These are phyloP conservation scores for Phytophthora fragariaefolia DNA, from an alignment of 352 stramenopile genomes.

Conservation along the genomic window DNA sequence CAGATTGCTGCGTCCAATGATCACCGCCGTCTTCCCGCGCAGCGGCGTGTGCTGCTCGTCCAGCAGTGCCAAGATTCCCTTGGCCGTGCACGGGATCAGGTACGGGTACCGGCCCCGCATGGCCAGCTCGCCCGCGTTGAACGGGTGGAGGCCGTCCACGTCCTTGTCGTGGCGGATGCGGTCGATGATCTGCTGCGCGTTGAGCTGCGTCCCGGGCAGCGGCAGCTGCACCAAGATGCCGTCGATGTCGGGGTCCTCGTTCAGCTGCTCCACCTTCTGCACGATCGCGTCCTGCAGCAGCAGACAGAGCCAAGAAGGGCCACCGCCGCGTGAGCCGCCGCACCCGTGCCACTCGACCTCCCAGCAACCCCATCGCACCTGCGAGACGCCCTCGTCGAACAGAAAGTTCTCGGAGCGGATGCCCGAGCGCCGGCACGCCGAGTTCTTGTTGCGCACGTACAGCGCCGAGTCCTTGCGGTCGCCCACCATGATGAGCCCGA, in stretches of 20 bases:
- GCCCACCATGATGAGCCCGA: slow-evolving; percentile 99
- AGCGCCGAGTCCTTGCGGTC: slow-evolving; percentile 95
- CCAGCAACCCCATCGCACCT: slow-evolving; percentile 47
- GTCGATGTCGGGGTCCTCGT: slow-evolving; percentile 77
- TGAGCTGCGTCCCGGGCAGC: slow-evolving; percentile 91
- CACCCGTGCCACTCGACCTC: background rate
- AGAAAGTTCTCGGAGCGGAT: slow-evolving; percentile 93
- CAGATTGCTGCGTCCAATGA: slow-evolving; percentile 98
- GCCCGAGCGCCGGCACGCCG: slow-evolving; percentile 94
- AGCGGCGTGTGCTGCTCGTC: slow-evolving; percentile 89
- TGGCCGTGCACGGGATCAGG: slow-evolving; percentile 97
- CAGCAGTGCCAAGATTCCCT: slow-evolving; percentile 97
- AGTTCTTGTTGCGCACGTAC: slow-evolving; percentile 99
- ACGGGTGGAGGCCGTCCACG: slow-evolving; percentile 98
- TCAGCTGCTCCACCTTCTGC: slow-evolving; percentile 77
- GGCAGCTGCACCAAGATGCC: slow-evolving; percentile 93
- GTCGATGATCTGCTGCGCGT: slow-evolving; percentile 94
- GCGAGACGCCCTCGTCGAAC: slow-evolving; percentile 63
- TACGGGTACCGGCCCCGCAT: slow-evolving; percentile 88
- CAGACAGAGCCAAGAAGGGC: slow-evolving; percentile 3
- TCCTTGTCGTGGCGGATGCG: slow-evolving; percentile 96
- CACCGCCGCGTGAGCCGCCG: no score
- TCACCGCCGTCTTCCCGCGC: slow-evolving; percentile 94
- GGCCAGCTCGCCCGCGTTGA: slow-evolving; percentile 95
- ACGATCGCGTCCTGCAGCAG: slow-evolving; percentile 57